These are phyloP conservation scores for Tylopilus sp. DNA, from an alignment of 768 basidiomycete species.

Conservation along the genomic window DNA sequence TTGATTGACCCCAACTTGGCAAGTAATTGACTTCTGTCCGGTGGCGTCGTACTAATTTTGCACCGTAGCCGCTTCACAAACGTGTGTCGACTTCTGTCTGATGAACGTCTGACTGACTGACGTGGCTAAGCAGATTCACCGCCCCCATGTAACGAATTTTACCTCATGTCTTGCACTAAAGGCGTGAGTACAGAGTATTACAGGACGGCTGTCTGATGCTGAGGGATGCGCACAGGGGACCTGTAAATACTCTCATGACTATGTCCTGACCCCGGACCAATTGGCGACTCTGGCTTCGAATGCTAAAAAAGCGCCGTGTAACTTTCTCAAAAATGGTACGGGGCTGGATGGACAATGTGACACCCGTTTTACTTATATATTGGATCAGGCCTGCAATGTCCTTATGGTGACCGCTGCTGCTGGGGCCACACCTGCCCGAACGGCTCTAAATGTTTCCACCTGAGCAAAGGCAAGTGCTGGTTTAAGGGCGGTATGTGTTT, in stretches of 20 bases:
- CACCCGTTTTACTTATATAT: slow-evolving; percentile 3
- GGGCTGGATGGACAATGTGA: neutral
- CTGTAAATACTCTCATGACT: slow-evolving; percentile 86
- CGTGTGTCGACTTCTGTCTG: slow-evolving; percentile 57
- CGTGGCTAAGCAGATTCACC: slow-evolving; percentile 55
- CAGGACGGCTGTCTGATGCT: slow-evolving; percentile 14
- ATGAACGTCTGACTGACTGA: slow-evolving; percentile 4
- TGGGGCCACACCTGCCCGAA: slow-evolving; percentile 85
- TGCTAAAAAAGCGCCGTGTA: slow-evolving; percentile 85
- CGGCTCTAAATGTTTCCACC: slow-evolving; percentile 64
- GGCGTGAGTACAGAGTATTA: slow-evolving; percentile 43
- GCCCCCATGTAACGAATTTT: slow-evolving; percentile 83
- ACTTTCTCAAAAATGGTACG: slow-evolving; percentile 75
- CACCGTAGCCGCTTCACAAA: slow-evolving; percentile 66
- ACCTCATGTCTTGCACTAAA: slow-evolving; percentile 80
- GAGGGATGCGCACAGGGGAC: slow-evolving; percentile 38
- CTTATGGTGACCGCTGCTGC: slow-evolving; percentile 73
- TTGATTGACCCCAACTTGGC: slow-evolving; percentile 65
- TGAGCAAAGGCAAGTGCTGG: slow-evolving; percentile 82
- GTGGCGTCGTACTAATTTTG: slow-evolving; percentile 6
- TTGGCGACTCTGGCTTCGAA: slow-evolving; percentile 65
- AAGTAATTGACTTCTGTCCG: slow-evolving; percentile 18
- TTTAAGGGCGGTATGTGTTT: slow-evolving; percentile 64
- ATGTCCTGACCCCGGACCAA: slow-evolving; percentile 67
- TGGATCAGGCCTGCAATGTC: slow-evolving; percentile 59